Percentiles rank a stretch among this genome's conserved stretches.
Conservation (phyloP, 2,329 filamentous ascomycete genomes). For the Eurotiales sp. region DNA sequence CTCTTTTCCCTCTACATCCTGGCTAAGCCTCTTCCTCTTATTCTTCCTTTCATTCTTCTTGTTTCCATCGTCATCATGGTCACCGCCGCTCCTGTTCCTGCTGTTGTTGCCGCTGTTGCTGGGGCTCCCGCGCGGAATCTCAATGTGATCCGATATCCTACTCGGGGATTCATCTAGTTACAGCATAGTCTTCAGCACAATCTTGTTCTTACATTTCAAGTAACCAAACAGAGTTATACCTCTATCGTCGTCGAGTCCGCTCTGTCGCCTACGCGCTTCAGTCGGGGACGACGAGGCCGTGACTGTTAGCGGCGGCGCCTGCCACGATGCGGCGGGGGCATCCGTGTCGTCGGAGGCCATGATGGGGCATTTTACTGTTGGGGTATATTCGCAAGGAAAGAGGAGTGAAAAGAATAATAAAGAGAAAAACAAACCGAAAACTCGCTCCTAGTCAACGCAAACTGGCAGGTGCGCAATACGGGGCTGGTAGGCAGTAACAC, state of each 20-base stretch:
- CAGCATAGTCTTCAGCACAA: neutral
- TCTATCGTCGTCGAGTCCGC: neutral
- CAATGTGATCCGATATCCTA: slow-evolving; percentile 12
- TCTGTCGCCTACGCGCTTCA: neutral
- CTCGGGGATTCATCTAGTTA: slow-evolving; percentile 6
- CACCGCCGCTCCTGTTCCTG: neutral
- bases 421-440: too few species aligned
- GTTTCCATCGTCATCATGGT: neutral
- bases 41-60: neutral
- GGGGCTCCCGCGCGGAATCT: neutral
- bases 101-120: neutral
- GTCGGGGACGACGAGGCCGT: slow-evolving; percentile 13
- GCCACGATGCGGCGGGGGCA: neutral
- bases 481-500: too few species aligned
- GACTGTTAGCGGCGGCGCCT: slow-evolving; percentile 7
- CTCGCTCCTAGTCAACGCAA: too few species aligned
- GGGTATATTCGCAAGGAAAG: too few species aligned
- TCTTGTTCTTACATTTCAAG: too few species aligned
- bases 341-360: too few species aligned
- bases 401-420: too few species aligned
- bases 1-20: too few species aligned
- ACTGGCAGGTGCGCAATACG: too few species aligned
- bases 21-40: neutral
- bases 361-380: too few species aligned
- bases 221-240: neutral